Evolutionary conservation across 75 land plant genomes (phyloP).

Genomic region (Pinus albicaulis): DNA sequence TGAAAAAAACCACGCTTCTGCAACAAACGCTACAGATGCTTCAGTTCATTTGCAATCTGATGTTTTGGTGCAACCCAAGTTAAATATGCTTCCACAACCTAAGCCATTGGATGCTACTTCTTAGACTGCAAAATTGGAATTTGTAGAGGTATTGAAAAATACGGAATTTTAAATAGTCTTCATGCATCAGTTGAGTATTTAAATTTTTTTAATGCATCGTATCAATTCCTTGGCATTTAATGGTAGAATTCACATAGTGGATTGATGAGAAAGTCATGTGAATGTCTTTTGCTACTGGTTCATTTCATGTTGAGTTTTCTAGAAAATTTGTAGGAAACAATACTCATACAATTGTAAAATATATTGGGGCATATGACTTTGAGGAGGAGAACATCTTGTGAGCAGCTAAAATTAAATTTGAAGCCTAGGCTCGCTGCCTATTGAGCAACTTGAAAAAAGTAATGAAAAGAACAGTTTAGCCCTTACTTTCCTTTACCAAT

Average conservation of each 20-base stretch:
- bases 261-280: conserved; percentile 12
- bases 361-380: conserved; percentile 17
- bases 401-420: conserved; percentile 79
- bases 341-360: conserved; percentile 6
- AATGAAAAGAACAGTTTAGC: conserved; percentile 61
- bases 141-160: no score
- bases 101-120: conserved; percentile 53
- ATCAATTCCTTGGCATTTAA: background rate
- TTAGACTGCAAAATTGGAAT: conserved; percentile 3
- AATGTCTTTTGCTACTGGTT: background rate
- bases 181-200: no score
- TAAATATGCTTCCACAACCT: conserved; percentile 81
- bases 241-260: background rate
- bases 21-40: background rate
- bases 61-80: conserved; percentile 59
- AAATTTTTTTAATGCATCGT: background rate
- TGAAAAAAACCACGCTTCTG: background rate
- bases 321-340: conserved; percentile 12
- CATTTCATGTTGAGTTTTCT: conserved; percentile 13
- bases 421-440: conserved; percentile 71
- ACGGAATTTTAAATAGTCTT: no score
- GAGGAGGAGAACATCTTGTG: conserved; percentile 37
- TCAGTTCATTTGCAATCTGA: conserved; percentile 15
- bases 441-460: conserved; percentile 35
- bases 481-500: background rate